phyloP scores from a whole-genome alignment of 1,139 yeast species.

The Taphrina pruni region DNA sequence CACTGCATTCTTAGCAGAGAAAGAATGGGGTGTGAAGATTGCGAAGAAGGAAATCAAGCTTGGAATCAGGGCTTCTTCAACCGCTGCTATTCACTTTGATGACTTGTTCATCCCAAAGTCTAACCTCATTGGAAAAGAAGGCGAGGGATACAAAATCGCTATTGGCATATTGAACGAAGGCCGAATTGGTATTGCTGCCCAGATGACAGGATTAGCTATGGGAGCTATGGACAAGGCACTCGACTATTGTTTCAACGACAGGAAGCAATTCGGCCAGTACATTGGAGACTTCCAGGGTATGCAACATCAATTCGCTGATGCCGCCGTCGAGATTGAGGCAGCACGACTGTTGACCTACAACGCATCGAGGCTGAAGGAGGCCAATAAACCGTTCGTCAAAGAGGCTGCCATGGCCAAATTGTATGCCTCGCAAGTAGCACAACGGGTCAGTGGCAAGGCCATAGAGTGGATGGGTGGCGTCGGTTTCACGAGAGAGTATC shows the following conservation, averaged over 20 bases:
- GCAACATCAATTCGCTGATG: constrained; percentile 58
- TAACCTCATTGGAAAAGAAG: constrained; percentile 56
- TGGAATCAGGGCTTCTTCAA: constrained; percentile 57
- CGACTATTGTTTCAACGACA: constrained; percentile 54
- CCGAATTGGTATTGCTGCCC: constrained; percentile 58
- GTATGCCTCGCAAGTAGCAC: constrained; percentile 56
- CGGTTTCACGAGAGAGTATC: constrained; percentile 57
- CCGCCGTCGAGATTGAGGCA: constrained; percentile 58
- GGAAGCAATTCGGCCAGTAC: constrained; percentile 56
- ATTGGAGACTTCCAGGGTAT: constrained; percentile 58
- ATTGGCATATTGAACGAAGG: constrained; percentile 57
- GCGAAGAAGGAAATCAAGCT: constrained; percentile 58
- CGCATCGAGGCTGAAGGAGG: constrained; percentile 58
- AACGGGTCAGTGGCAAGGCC: constrained; percentile 54
- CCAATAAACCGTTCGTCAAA: constrained; percentile 50
- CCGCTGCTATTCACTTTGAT: constrained; percentile 56
- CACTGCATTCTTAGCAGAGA: constrained; percentile 57
- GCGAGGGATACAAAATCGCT: constrained; percentile 58
- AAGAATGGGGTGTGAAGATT: constrained; percentile 54
- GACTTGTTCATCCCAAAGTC: constrained; percentile 56
- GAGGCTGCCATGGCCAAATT: constrained; percentile 59
- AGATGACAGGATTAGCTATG: constrained; percentile 56
- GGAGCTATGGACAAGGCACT: constrained; percentile 57
- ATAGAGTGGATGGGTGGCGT: constrained; percentile 60
- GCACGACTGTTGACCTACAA: constrained; percentile 56